Percentiles rank a stretch among this genome's conserved stretches.
These are phyloP conservation scores for Monilinia aucupariae DNA, from an alignment of 2,329 filamentous ascomycete species.

Conservation along the genomic window DNA sequence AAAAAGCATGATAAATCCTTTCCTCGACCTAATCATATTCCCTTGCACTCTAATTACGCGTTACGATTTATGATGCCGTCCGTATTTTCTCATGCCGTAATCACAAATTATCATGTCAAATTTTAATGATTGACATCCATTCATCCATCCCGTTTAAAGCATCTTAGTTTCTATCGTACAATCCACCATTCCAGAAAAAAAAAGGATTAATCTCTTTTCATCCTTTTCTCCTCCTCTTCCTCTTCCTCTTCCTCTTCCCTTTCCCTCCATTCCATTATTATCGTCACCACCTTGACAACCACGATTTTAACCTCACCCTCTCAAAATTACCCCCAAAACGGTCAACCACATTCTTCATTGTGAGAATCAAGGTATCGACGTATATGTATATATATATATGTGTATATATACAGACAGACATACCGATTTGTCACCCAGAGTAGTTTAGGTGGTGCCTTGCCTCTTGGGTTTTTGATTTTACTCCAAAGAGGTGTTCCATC, in stretches of 20 bases:
- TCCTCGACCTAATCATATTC: no score
- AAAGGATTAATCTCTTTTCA: conserved; percentile 3
- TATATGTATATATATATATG: background rate
- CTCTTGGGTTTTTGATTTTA: background rate
- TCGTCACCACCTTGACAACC: background rate
- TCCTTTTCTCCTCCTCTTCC: background rate
- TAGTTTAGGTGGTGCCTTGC: background rate
- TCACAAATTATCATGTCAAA: no score
- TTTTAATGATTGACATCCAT: background rate
- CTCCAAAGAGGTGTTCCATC: background rate
- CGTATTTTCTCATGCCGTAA: no score
- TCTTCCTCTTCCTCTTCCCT: background rate
- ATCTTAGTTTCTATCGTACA: no score
- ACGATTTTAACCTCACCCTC: background rate
- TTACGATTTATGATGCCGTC: no score
- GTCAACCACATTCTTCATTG: background rate
- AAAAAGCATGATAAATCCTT: no score
- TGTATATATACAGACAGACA: background rate
- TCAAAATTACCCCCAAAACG: background rate
- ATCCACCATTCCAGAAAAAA: background rate
- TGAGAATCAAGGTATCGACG: background rate
- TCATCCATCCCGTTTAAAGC: background rate
- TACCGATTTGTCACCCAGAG: background rate
- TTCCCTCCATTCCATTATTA: background rate
- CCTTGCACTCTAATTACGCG: no score